phyloP scores from a whole-genome alignment of 1,139 yeast genomes.

The Yamadazyma atmosphaerica region DNA sequence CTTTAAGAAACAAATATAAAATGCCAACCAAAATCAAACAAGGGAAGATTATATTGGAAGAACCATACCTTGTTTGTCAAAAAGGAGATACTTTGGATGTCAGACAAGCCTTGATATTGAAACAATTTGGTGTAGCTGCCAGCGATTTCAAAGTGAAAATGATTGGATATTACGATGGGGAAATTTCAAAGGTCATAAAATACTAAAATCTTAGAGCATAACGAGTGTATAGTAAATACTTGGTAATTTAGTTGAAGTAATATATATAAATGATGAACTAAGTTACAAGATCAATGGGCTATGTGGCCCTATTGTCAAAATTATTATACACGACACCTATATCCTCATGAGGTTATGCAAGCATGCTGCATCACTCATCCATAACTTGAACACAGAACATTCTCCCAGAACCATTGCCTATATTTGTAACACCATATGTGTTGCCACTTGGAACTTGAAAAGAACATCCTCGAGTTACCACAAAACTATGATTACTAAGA shows the following conservation, averaged over 20 bases:
- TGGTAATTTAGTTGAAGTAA: no score
- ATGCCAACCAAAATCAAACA: slow-evolving; percentile 88
- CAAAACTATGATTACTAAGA: slow-evolving; percentile 57
- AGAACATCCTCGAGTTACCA: slow-evolving; percentile 72
- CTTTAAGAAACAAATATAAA: slow-evolving; percentile 82
- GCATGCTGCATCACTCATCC: slow-evolving; percentile 6
- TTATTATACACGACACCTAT: slow-evolving; percentile 7
- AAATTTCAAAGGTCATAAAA: slow-evolving; percentile 35
- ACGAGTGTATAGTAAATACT: slow-evolving; percentile 5
- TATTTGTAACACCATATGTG: slow-evolving; percentile 62
- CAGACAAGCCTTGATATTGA: slow-evolving; percentile 86
- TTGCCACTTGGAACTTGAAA: slow-evolving; percentile 82
- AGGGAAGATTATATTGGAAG: slow-evolving; percentile 79
- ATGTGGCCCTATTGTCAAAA: slow-evolving; percentile 6
- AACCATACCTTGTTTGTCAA: slow-evolving; percentile 78
- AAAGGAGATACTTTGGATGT: slow-evolving; percentile 83
- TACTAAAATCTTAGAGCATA: slow-evolving; percentile 11
- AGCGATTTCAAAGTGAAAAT: slow-evolving; percentile 83
- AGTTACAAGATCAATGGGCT: neutral
- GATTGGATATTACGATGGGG: slow-evolving; percentile 73
- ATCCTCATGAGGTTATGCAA: no score
- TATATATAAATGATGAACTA: no score
- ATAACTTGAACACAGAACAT: slow-evolving; percentile 77
- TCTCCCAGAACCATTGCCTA: slow-evolving; percentile 56
- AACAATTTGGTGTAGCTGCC: slow-evolving; percentile 94